phyloP scores from a whole-genome alignment of 768 basidiomycete species.

The Leucocoprinus leucothites region DNA sequence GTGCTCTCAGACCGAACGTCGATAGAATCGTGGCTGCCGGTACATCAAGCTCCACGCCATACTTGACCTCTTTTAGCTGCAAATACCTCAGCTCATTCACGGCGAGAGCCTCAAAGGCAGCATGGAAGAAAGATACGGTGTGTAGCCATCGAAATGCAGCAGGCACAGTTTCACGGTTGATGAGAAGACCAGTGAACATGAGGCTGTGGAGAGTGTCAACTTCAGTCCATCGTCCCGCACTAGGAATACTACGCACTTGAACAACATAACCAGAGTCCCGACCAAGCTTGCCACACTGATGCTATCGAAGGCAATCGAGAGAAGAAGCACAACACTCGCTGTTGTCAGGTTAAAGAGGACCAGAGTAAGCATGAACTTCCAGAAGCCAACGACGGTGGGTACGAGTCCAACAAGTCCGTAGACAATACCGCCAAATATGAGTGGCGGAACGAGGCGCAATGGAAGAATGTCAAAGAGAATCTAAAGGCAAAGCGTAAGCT shows the following conservation, averaged over 20 bases:
- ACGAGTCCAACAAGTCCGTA: conserved; percentile 96
- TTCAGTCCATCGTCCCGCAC: no score
- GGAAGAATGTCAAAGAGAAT: conserved; percentile 97
- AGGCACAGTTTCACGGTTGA: conserved; percentile 87
- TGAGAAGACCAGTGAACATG: conserved; percentile 91
- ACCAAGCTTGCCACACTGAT: conserved; percentile 88
- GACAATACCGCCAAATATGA: conserved; percentile 94
- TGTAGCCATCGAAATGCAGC: conserved; percentile 80
- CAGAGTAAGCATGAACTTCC: conserved; percentile 97
- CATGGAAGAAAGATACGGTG: conserved; percentile 96
- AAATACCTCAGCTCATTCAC: conserved; percentile 96
- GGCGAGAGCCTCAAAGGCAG: conserved; percentile 95
- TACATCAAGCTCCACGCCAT: conserved; percentile 94
- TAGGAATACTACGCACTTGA: conserved; percentile 92
- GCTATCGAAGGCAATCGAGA: conserved; percentile 87
- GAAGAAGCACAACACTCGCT: conserved; percentile 84
- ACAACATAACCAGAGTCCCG: conserved; percentile 96
- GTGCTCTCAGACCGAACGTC: conserved; percentile 88
- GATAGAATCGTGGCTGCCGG: conserved; percentile 95
- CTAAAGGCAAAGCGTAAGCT: conserved; percentile 28
- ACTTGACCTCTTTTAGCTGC: conserved; percentile 91
- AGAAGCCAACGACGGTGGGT: conserved; percentile 84
- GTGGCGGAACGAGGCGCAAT: conserved; percentile 88
- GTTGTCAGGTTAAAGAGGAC: conserved; percentile 97
- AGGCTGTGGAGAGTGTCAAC: conserved; percentile 71